Evolutionary conservation across 2,329 filamentous ascomycete species (phyloP), one percentile per base, ranked within the genome.

Genomic region (Cladosporium sphaerospermum): DNA sequence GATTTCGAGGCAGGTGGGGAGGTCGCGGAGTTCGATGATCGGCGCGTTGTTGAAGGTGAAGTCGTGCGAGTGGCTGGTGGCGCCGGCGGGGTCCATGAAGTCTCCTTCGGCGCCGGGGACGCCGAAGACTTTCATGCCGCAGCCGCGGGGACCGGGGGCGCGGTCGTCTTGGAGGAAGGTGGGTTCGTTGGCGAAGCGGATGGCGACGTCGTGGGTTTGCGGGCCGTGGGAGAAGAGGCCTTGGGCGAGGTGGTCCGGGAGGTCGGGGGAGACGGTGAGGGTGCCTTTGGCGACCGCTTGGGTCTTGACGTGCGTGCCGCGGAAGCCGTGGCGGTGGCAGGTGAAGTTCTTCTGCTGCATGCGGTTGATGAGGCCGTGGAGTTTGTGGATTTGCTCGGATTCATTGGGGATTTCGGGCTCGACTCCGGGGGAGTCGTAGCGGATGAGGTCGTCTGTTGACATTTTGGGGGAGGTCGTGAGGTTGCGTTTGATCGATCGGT

Each of bases 21-120:
- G 55, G 23, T 69, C 63, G 0, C 62, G 66, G 42, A 66, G 45
- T 19, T 68, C 64, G 31, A 68, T 62, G 51, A 64, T 59, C 1
- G 66, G 64, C 5, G 65, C 62, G 43, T 67, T 69, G 47, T 68
- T 68, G 58, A 61, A 68, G 40, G 64, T 63, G 54, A 64, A 66
- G 47, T 68, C 64, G 42, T 68, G 66, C 2, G 61, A 55, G 10
- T 46, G 54, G 14, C 50, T 52, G 14, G 34, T 10, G 39, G 45
- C 31, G 32, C 56, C 57, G n/a, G 52, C 52, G 7, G 36, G n/a
- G 6, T 58, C 55, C 6, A 62, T 41, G 39, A 56, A 57, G 1
- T 53, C 31, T 8, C 56, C 40, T 34, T 61, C 54, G 3, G 62
- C 58, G 18, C 37, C 49, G 43, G 63, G 62, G 3, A 63, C 58